A percentile compares a stretch with the other conserved stretches of the same genome.
Evolutionary conservation across 306 rosid species (phyloP).

Genomic region (Spatholobus suberectus): DNA sequence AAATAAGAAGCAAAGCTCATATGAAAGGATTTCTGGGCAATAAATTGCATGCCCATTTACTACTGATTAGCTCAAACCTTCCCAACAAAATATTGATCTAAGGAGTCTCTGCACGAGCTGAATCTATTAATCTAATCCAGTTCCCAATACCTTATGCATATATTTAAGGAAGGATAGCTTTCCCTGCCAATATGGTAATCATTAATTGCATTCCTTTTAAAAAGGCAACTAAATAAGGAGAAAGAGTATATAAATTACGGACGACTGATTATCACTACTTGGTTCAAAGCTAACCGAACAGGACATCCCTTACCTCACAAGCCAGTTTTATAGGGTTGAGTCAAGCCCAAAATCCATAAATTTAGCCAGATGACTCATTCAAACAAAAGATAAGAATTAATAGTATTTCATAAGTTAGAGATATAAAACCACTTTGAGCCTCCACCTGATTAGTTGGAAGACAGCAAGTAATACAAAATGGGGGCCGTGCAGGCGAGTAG

Average conservation of each 20-base stretch:
- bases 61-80: neutral
- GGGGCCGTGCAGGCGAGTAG: neutral
- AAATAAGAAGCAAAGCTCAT: neutral
- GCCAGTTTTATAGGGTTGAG: too few relatives aligned
- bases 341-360: too few relatives aligned
- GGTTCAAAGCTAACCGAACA: neutral
- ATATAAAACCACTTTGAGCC: neutral
- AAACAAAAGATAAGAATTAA: slow-evolving; percentile 13
- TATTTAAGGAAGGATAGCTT: neutral
- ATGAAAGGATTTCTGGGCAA: neutral
- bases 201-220: neutral
- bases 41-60: neutral
- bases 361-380: neutral
- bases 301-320: too few relatives aligned
- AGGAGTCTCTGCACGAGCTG: neutral
- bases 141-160: slow-evolving; percentile 3
- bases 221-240: neutral
- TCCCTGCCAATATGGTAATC: neutral
- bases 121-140: neutral
- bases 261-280: neutral
- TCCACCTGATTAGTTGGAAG: neutral
- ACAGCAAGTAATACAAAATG: neutral
- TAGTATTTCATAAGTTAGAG: neutral
- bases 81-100: neutral
- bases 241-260: neutral